Conservation (phyloP, 345 rosid genomes). For the Pugionium cornutum region DNA sequence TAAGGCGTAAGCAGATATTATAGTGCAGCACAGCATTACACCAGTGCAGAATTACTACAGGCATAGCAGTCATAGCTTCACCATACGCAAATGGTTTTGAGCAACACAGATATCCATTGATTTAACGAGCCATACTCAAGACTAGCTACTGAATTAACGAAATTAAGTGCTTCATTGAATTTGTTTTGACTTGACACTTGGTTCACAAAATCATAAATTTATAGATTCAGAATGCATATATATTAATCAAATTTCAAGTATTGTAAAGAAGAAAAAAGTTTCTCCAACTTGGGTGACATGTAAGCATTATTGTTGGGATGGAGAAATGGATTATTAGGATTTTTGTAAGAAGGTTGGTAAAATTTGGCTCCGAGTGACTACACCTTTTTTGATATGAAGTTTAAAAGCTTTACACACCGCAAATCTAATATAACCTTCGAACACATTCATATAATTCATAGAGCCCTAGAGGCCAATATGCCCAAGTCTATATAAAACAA, state of each 20-base stretch:
- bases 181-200: not conserved
- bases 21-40: not conserved
- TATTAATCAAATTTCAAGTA: not conserved
- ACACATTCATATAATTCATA: not conserved
- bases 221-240: not conserved
- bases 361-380: not conserved
- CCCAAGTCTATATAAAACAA: not conserved
- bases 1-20: slow-evolving; percentile 12
- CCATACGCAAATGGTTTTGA: not conserved
- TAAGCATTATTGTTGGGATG: not conserved
- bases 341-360: not conserved
- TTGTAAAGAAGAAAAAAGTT: not conserved
- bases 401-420: not conserved
- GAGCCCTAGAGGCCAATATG: slow-evolving; percentile 5
- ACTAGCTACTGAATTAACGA: slow-evolving; percentile 1
- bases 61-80: not conserved
- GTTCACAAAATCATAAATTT: not conserved
- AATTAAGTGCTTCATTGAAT: not conserved
- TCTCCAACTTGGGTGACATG: not conserved
- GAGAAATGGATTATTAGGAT: not conserved
- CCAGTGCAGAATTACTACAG: not conserved
- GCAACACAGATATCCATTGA: no score
- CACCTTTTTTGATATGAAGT: not conserved
- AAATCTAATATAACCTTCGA: not conserved
- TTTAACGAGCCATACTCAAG: not conserved